Evolutionary conservation across 768 basidiomycete genomes (phyloP).

Genomic region (Imleria badia): DNA sequence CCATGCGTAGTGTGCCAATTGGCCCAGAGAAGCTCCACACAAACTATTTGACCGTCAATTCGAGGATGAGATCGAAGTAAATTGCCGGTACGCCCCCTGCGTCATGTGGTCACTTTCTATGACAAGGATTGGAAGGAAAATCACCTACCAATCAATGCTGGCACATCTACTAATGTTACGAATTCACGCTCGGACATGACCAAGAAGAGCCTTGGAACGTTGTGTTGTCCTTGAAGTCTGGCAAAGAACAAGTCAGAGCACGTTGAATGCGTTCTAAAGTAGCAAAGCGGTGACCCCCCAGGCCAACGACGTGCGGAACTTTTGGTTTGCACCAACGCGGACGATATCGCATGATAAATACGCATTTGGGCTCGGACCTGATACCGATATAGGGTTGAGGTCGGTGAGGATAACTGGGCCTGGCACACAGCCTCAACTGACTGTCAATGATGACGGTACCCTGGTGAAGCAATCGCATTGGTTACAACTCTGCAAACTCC

Average conservation of each 20-base stretch:
- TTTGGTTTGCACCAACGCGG: no score
- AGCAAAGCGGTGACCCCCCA: no score
- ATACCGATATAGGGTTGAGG: no score
- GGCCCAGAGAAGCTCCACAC: conserved; percentile 10
- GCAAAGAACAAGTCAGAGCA: neutral
- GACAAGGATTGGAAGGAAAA: neutral
- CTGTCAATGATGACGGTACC: no score
- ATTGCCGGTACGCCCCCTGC: conserved; percentile 9
- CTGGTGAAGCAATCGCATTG: no score
- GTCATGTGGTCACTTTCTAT: neutral
- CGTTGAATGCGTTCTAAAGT: no score
- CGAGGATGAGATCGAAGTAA: neutral
- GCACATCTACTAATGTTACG: conserved; percentile 4
- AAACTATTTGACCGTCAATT: neutral
- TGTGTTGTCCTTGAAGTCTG: neutral
- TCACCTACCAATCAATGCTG: conserved; percentile 11
- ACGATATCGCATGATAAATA: no score
- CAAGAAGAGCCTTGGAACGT: neutral
- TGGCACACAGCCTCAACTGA: no score
- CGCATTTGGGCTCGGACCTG: no score
- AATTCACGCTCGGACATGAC: conserved; percentile 1
- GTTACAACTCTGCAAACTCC: no score
- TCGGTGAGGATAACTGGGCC: no score
- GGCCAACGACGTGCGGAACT: no score
- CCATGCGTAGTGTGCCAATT: neutral